Conservation (phyloP, 2,329 filamentous ascomycete genomes). For the Stemphylium vesicarium region DNA sequence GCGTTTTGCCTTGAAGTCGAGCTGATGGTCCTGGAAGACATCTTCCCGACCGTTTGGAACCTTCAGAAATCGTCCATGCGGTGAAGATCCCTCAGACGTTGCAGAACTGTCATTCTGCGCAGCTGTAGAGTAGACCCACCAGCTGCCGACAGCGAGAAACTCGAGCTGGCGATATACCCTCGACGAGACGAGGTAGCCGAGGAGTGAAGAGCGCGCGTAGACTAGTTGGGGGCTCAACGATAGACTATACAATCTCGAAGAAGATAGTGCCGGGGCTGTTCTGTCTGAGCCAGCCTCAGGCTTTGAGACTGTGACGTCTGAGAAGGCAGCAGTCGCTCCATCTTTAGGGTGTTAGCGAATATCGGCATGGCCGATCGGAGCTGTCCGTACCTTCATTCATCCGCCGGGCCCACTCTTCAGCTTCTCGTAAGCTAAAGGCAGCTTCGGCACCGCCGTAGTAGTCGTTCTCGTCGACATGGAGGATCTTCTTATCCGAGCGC, state of each 20-base stretch:
- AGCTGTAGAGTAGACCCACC: conserved; percentile 72
- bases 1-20: conserved; percentile 82
- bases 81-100: neutral
- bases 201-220: conserved; percentile 78
- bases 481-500: conserved; percentile 85
- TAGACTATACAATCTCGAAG: conserved; percentile 79
- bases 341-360: conserved; percentile 21
- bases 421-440: conserved; percentile 82
- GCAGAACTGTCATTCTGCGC: conserved; percentile 3
- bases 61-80: conserved; percentile 60
- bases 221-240: conserved; percentile 86
- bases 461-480: conserved; percentile 85
- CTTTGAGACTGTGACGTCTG: conserved; percentile 44
- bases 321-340: conserved; percentile 29
- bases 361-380: neutral
- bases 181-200: conserved; percentile 85
- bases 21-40: conserved; percentile 78
- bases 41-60: conserved; percentile 92
- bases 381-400: conserved; percentile 41
- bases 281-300: conserved; percentile 28
- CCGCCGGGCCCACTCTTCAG: conserved; percentile 72
- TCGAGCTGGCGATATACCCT: conserved; percentile 88
- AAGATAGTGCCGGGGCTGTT: conserved; percentile 56
- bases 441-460: conserved; percentile 90
- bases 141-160: conserved; percentile 90